Conservation (phyloP, 2,329 filamentous ascomycete species). For the Alternaria sp. region DNA sequence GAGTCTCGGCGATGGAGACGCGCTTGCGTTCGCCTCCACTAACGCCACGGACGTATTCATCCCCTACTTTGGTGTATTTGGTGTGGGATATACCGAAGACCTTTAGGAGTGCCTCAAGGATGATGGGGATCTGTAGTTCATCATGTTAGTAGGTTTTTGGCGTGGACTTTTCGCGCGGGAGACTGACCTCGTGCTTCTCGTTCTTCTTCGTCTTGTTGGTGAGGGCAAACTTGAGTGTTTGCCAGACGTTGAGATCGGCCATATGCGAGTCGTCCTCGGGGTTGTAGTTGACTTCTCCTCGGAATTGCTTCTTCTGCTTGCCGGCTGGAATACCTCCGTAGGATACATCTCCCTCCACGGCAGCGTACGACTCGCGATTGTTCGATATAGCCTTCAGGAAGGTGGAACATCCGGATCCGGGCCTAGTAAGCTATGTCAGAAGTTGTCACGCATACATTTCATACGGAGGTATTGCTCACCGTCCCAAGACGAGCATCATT, state of each 20-base stretch:
- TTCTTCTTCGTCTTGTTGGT: slow-evolving; percentile 76
- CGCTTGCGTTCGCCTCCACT: slow-evolving; percentile 82
- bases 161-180: neutral
- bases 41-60: slow-evolving; percentile 74
- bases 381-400: slow-evolving; percentile 80
- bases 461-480: slow-evolving; percentile 32
- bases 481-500: slow-evolving; percentile 75
- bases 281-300: slow-evolving; percentile 80
- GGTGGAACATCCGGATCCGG: slow-evolving; percentile 76
- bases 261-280: slow-evolving; percentile 79
- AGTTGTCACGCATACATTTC: neutral
- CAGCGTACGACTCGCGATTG: slow-evolving; percentile 68
- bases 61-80: slow-evolving; percentile 75
- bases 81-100: slow-evolving; percentile 83
- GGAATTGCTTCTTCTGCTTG: slow-evolving; percentile 71
- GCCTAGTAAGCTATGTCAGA: slow-evolving; percentile 37
- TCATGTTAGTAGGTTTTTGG: neutral
- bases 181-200: slow-evolving; percentile 57
- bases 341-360: slow-evolving; percentile 70
- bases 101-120: slow-evolving; percentile 72
- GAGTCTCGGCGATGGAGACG: slow-evolving; percentile 74
- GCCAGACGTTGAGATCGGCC: slow-evolving; percentile 75
- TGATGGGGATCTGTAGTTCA: slow-evolving; percentile 62
- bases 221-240: slow-evolving; percentile 77
- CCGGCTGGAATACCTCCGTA: slow-evolving; percentile 75